Evolutionary conservation across 495 filamentous ascomycete species (phyloP).

Genomic region (Hypoxylon lenormandii): DNA sequence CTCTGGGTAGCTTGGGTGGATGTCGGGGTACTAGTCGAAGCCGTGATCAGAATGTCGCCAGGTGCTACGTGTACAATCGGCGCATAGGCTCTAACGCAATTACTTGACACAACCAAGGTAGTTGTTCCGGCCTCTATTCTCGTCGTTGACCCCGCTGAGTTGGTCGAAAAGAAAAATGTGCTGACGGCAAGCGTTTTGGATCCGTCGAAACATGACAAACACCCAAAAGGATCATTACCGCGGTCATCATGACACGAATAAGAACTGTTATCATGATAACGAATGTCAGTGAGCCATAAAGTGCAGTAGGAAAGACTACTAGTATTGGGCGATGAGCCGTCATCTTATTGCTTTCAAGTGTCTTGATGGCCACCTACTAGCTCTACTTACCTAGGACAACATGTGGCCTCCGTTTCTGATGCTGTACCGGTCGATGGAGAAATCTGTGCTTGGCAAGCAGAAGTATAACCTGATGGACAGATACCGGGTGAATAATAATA

Average conservation of each 20-base stretch:
- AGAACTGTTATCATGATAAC: not conserved
- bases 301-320: too few relatives aligned
- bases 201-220: slow-evolving; percentile 4
- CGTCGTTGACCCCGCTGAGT: slow-evolving; percentile 5
- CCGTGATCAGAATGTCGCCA: slow-evolving; percentile 8
- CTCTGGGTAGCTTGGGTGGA: not conserved
- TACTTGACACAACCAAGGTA: not conserved
- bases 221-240: slow-evolving; percentile 9
- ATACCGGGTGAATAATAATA: slow-evolving; percentile 9
- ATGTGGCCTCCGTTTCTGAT: slow-evolving; percentile 8
- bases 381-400: slow-evolving; percentile 4
- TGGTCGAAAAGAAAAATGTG: slow-evolving; percentile 9
- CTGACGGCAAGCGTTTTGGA: not conserved
- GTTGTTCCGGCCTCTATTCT: slow-evolving; percentile 7
- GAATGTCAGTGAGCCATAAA: not conserved
- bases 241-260: slow-evolving; percentile 7
- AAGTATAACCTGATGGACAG: slow-evolving; percentile 3
- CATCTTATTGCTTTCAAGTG: too few relatives aligned
- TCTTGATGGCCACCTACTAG: too few relatives aligned
- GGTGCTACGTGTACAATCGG: slow-evolving; percentile 1
- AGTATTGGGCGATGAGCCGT: too few relatives aligned
- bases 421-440: slow-evolving; percentile 7
- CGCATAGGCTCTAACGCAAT: slow-evolving; percentile 9
- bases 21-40: not conserved
- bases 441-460: slow-evolving; percentile 2